Conservation (phyloP, 192 early-diverging fungal species). For the Backusella circina region DNA sequence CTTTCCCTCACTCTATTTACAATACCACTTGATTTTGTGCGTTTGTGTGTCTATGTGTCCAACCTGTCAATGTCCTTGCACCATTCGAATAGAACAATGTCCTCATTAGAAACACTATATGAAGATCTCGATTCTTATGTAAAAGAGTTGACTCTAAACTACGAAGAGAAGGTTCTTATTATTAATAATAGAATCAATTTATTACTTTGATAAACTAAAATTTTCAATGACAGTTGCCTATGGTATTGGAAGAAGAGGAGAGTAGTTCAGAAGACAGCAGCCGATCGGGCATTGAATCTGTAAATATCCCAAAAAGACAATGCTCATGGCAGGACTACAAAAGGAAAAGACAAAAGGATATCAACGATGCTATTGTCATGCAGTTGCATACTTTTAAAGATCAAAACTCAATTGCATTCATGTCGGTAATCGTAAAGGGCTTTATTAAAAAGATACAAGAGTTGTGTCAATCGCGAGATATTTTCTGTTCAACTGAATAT, state of each 20-base stretch:
- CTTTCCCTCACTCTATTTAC: not conserved
- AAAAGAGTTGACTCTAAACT: not conserved
- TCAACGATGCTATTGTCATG: not conserved
- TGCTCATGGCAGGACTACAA: not conserved
- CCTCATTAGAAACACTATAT: not conserved
- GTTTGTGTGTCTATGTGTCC: not conserved
- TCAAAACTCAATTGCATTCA: not conserved
- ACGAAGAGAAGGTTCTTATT: not conserved
- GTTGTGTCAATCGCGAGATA: not conserved
- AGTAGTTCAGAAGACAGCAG: not conserved
- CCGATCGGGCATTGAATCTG: not conserved
- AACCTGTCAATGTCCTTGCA: not conserved
- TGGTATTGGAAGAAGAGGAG: not conserved
- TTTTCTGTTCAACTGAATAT: slow-evolving; percentile 29
- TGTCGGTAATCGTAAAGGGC: not conserved
- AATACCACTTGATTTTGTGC: not conserved
- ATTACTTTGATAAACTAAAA: not conserved
- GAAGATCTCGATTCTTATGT: not conserved
- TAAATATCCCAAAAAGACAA: not conserved
- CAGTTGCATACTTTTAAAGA: not conserved
- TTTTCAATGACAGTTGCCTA: not conserved
- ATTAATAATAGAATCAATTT: not conserved
- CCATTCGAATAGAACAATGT: not conserved
- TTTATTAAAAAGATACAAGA: slow-evolving; percentile 10
- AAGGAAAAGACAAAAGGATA: not conserved